phyloP scores from a whole-genome alignment of 169 alveolate genomes.

The Plasmodium vinckei region DNA sequence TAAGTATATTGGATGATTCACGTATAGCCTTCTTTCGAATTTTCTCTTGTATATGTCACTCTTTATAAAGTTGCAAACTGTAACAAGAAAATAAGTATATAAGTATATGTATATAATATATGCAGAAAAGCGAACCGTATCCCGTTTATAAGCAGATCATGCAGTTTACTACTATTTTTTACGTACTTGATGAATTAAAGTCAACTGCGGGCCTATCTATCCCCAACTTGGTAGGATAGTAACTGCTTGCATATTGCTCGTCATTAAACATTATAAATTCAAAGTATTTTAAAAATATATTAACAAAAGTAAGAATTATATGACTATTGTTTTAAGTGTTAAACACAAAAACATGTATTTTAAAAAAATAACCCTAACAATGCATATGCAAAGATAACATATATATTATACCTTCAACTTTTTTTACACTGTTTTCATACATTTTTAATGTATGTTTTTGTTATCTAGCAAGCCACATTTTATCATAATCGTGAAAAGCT shows the following conservation, averaged over 20 bases:
- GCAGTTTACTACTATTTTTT: not conserved
- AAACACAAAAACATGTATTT: too few relatives aligned
- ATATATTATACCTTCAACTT: too few relatives aligned
- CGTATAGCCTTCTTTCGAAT: constrained; percentile 45
- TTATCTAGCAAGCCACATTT: too few relatives aligned
- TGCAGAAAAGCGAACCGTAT: too few relatives aligned
- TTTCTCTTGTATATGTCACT: constrained; percentile 62
- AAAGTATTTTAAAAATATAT: too few relatives aligned
- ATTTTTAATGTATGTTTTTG: too few relatives aligned
- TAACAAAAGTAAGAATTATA: too few relatives aligned
- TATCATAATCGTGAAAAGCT: too few relatives aligned
- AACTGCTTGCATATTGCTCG: constrained; percentile 46
- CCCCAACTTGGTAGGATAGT: constrained; percentile 59
- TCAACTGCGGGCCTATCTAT: constrained; percentile 75
- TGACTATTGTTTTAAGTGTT: too few relatives aligned
- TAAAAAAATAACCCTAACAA: too few relatives aligned
- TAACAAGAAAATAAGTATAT: not conserved
- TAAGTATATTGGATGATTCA: constrained; percentile 49
- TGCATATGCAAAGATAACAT: too few relatives aligned
- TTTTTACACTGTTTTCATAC: too few relatives aligned
- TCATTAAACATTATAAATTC: constrained; percentile 40
- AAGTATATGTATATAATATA: not conserved
- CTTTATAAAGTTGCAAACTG: constrained; percentile 62
- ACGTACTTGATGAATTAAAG: constrained; percentile 54
- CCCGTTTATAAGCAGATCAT: not conserved